Conservation (phyloP, 1,284 basidiomycete species). For the Leccinum pachyderme region DNA sequence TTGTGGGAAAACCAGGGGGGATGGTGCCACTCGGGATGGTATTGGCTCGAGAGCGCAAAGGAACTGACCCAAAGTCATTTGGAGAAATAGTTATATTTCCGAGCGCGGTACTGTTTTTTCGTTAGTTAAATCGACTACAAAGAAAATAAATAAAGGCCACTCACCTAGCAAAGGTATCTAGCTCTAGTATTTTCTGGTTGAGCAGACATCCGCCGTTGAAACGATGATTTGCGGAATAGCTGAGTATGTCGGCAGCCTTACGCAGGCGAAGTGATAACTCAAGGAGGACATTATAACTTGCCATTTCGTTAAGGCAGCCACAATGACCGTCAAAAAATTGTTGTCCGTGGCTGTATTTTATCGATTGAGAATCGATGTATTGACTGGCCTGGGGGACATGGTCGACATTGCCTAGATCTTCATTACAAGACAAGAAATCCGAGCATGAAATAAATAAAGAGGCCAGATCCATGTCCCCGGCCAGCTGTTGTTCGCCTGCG, state of each 20-base stretch:
- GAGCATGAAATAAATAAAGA: conserved; percentile 43
- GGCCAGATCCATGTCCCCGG: conserved; percentile 37
- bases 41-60: conserved; percentile 15
- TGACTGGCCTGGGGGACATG: conserved; percentile 3
- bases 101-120: conserved; percentile 34
- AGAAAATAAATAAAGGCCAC: conserved; percentile 21
- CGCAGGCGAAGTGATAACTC: conserved; percentile 62
- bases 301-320: conserved; percentile 53
- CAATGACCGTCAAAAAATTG: conserved; percentile 41
- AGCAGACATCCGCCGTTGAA: conserved; percentile 46
- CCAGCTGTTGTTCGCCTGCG: conserved; percentile 27
- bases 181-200: conserved; percentile 51
- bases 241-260: conserved; percentile 55
- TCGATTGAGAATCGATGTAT: conserved; percentile 8
- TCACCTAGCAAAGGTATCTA: conserved; percentile 58
- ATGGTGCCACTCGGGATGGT: conserved; percentile 4
- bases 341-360: conserved; percentile 16
- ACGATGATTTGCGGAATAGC: conserved; percentile 49
- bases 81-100: conserved; percentile 34
- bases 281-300: conserved; percentile 54
- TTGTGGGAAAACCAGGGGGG: conserved; percentile 11
- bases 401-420: conserved; percentile 14
- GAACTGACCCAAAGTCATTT: conserved; percentile 21
- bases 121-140: conserved; percentile 2
- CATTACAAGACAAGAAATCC: conserved; percentile 25